Base-by-base conservation (phyloP, 805 yeast genomes). In the Pichia cephalocereana region DNA sequence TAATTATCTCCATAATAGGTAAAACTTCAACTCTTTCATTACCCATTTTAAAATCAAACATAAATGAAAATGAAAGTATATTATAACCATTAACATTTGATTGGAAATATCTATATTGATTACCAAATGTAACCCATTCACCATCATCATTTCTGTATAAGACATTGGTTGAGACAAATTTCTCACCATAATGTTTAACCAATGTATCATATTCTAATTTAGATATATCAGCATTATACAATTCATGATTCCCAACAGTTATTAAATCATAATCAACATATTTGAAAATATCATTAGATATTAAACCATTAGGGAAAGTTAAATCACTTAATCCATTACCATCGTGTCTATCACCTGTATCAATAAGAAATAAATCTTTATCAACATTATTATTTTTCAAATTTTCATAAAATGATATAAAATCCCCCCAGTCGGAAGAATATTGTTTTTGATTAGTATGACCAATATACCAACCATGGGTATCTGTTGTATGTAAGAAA, bases 381-480 rank as follows among this genome's bases (percentile, higher is more conserved):
- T 70, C 50, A 8, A 40, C 40, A 12, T 54, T 46, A 18, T 59
- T 56, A 0, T 58, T 38, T 26, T 8, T 68, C 56, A 90, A 62
- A 47, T 76, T 78, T 6, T 64, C 53, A 0, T 79, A 68, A 60
- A 91, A 90, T 0, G 90, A 80, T 4, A 85, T 60, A 51, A 84
- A 86, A 59, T 91, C 96, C 10, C 97, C 97, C 96, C 96, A 91
- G 62, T 90, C 86, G 6, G 86, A 93, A 38, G 82, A 75, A 63
- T 82, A 91, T 49, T 77, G 79, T 30, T 75, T 71, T 63, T 90
- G 97, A 54, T 82, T 80, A 38, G 79, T 57, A 67, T 91, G 99
- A 0, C 97, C 97, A 6, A 91, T 81, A 53, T 84, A 78, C 99
- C 99, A 93, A 1, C 93, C 97, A 64, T 93, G 99, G 2, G 97